Percentiles rank a stretch among this genome's conserved stretches.
These are phyloP conservation scores for Lycium ferocissimum DNA, from an alignment of 257 asterid genomes.

Conservation along the genomic window DNA sequence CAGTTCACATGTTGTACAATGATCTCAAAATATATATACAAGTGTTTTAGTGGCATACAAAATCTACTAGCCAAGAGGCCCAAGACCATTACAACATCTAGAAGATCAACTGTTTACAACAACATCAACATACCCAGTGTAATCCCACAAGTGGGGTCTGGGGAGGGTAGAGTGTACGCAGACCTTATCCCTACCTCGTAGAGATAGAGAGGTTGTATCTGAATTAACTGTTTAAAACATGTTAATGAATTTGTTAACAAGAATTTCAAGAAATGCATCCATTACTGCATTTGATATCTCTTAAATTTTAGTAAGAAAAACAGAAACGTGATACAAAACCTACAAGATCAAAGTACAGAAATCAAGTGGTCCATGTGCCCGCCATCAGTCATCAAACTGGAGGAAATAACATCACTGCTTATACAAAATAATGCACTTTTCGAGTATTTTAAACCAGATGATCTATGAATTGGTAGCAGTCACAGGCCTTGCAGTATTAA, in stretches of 20 bases:
- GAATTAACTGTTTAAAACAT: not conserved
- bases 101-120: not conserved
- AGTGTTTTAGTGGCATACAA: not conserved
- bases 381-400: not conserved
- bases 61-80: not conserved
- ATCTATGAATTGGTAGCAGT: not conserved
- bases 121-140: no score
- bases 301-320: not conserved
- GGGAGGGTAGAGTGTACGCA: no score
- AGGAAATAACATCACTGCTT: not conserved
- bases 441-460: not conserved
- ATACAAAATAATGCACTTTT: not conserved
- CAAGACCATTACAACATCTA: not conserved
- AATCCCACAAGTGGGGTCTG: no score
- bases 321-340: not conserved
- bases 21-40: not conserved
- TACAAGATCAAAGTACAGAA: not conserved
- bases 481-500: not conserved
- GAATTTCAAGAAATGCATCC: not conserved
- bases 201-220: no score
- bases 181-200: no score
- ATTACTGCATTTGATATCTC: not conserved
- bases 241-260: slow-evolving; percentile 6
- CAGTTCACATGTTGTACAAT: not conserved
- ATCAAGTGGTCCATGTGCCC: not conserved